phyloP scores from a whole-genome alignment of 2,329 filamentous ascomycete genomes.

The Xylaria polymorpha region DNA sequence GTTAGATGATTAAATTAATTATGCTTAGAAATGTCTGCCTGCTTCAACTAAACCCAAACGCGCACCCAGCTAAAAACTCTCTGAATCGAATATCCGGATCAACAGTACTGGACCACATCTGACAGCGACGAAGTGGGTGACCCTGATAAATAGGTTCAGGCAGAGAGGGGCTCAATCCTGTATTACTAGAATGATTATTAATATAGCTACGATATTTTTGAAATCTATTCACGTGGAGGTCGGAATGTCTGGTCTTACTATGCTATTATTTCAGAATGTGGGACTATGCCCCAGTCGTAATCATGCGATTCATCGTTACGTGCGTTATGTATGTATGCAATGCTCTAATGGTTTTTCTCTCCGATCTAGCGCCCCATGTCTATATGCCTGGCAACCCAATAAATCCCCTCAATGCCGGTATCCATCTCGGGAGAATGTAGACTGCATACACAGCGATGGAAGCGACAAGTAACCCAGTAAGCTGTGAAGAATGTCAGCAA shows the following conservation, averaged over 20 bases:
- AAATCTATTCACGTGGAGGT: not conserved
- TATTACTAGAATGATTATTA: not conserved
- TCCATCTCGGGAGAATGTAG: conserved; percentile 45
- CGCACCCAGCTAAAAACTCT: not conserved
- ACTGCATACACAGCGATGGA: conserved; percentile 42
- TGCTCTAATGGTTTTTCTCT: not conserved
- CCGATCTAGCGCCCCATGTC: conserved; percentile 18
- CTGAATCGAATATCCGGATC: not conserved
- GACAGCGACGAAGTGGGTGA: not conserved
- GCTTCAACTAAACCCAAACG: no score
- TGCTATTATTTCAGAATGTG: conserved; percentile 11
- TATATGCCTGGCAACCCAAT: conserved; percentile 46
- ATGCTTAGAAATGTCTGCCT: not conserved
- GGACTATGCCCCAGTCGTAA: conserved; percentile 3
- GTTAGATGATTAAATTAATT: not conserved
- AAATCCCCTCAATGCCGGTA: conserved; percentile 41
- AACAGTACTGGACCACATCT: not conserved
- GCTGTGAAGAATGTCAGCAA: conserved; percentile 32
- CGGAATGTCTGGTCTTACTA: not conserved
- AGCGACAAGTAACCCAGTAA: conserved; percentile 43
- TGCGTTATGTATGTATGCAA: conserved; percentile 25
- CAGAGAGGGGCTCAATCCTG: not conserved
- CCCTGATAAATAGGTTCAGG: not conserved
- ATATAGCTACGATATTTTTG: not conserved
- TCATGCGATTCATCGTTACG: conserved; percentile 12